Base-by-base conservation (phyloP, 2,329 filamentous ascomycete species). In the Xenoacremonium recifei region DNA sequence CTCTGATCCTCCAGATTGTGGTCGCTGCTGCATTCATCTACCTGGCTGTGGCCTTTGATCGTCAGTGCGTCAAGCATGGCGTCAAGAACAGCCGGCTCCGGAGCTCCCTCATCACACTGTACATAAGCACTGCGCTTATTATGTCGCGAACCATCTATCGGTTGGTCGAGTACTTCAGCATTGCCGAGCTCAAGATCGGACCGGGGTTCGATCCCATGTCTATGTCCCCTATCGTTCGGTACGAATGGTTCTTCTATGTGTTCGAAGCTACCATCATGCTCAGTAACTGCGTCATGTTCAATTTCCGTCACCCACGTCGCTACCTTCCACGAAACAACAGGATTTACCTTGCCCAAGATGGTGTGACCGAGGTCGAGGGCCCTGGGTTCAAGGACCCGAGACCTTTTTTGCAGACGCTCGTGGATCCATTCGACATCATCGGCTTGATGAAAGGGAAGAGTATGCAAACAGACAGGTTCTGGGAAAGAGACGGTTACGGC, bases 191-290 rank as follows among this genome's bases (percentile, higher is more conserved):
- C 17, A 64, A 64, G 6, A 64, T 60, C 32, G 62, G 66, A 21
- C 55, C 67, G 7, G 62, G 57, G 3, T 61, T 70, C 35, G 67
- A 71, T 25, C 59, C 62, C 4, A 50, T 38, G 21, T 53, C 49
- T 2, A 47, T 76, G 2, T 71, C 66, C 10, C 69, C 73, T 0
- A 60, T 78, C 17, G 45, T 80, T n/a, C 67, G 75, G 17, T 75
- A 79, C 49, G 77, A 82, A 58, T 77, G 71, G 69, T 81, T 72
- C 59, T 82, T 82, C 47, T 79, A 75, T 51, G 66, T 80, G 16
- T 81, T 81, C 44, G 78, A 82, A 61, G 73, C 68, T 2, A 49
- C 55, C 0, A 56, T 79, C 11, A 81, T 81, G 78, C 50, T 80
- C 1, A 30, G 52, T 33, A 81, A 81, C 49, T 64, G 65, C 9